These are phyloP conservation scores for Pleurotus eryngii DNA, from an alignment of 768 basidiomycete species.

Conservation along the genomic window DNA sequence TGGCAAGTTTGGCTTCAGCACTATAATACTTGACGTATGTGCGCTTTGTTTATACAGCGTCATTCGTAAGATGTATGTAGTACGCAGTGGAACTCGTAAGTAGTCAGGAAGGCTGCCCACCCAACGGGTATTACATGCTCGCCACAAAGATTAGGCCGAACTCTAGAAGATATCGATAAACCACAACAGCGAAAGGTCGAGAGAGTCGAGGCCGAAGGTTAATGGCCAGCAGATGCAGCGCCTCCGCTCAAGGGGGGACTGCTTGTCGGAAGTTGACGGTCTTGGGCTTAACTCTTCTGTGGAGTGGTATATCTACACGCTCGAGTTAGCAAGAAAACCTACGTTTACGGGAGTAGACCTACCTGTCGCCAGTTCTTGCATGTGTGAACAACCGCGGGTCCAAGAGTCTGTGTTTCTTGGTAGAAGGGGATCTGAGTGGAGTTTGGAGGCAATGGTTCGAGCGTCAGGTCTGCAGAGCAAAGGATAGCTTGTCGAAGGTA, in stretches of 20 bases:
- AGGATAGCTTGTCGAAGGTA: constrained; percentile 35
- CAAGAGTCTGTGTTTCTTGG: not conserved
- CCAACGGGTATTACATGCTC: no score
- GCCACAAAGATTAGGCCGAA: no score
- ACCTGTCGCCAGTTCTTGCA: constrained; percentile 11
- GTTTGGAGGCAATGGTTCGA: constrained; percentile 24
- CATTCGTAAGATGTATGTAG: no score
- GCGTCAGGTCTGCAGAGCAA: constrained; percentile 35
- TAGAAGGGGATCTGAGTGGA: constrained; percentile 15
- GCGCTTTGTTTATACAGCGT: no score
- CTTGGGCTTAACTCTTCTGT: not conserved
- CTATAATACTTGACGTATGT: no score
- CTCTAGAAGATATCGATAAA: no score
- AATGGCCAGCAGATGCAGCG: no score
- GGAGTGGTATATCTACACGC: not conserved
- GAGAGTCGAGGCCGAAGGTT: not conserved
- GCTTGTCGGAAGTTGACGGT: not conserved
- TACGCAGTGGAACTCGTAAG: no score
- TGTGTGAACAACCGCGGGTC: constrained; percentile 2
- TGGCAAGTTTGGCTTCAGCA: no score
- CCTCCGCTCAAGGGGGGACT: no score
- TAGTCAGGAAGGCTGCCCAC: no score
- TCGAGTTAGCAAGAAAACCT: not conserved
- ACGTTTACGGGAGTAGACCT: not conserved
- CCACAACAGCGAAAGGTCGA: not conserved